Conservation (phyloP, 179 eudicot species). For the Drosera spatulata region DNA sequence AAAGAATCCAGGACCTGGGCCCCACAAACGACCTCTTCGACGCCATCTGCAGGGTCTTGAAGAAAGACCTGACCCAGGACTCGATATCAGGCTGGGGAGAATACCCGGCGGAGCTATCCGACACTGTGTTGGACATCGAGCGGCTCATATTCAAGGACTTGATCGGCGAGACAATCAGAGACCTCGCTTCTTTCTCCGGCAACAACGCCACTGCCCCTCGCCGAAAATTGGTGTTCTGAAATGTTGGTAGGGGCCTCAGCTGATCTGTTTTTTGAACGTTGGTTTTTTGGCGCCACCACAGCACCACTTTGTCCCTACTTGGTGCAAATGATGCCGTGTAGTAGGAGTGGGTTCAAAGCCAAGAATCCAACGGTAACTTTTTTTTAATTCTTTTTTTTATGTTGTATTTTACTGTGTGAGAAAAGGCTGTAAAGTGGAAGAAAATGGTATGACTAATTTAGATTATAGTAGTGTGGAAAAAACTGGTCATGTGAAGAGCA, state of each 20-base stretch:
- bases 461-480: not conserved
- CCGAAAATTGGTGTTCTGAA: constrained; percentile 66
- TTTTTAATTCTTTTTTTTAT: not conserved
- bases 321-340: constrained; percentile 7
- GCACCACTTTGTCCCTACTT: not conserved
- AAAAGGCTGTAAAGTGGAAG: not conserved
- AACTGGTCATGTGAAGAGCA: not conserved
- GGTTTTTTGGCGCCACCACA: not conserved
- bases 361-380: constrained; percentile 12
- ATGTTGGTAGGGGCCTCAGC: not conserved
- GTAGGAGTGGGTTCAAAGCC: constrained; percentile 21
- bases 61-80: constrained; percentile 54
- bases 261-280: not conserved
- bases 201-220: constrained; percentile 26
- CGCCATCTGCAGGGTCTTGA: constrained; percentile 46
- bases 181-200: constrained; percentile 37
- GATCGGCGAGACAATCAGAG: constrained; percentile 55
- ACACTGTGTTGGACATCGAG: constrained; percentile 63
- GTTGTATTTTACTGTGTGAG: not conserved
- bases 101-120: constrained; percentile 49
- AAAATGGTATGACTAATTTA: not conserved
- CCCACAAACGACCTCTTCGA: constrained; percentile 50
- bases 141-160: constrained; percentile 68
- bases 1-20: constrained; percentile 29
- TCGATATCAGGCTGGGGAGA: constrained; percentile 52